phyloP scores from a whole-genome alignment of 106 monocot genomes.

The Dendrobium officinale region DNA sequence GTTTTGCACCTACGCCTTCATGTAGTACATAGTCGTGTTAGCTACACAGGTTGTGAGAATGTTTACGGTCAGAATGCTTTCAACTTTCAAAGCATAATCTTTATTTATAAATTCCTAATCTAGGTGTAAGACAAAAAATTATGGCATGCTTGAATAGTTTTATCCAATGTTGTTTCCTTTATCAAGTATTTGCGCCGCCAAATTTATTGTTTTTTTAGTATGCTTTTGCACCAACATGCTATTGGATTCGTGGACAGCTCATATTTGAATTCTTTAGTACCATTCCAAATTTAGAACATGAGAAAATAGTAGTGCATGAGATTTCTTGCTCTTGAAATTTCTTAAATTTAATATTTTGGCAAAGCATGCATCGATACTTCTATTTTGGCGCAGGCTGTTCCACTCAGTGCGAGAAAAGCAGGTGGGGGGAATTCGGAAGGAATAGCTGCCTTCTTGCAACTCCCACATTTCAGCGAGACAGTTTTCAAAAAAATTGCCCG shows the following conservation, averaged over 20 bases:
- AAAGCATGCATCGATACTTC: background rate
- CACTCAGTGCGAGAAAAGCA: slow-evolving; percentile 83
- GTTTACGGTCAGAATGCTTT: background rate
- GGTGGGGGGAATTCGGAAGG: slow-evolving; percentile 70
- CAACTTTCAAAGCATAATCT: background rate
- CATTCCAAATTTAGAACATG: background rate
- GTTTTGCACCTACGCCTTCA: slow-evolving; percentile 13
- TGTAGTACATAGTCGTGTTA: background rate
- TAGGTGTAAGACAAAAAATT: background rate
- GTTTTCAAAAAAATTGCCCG: slow-evolving; percentile 70
- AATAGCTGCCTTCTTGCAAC: slow-evolving; percentile 82
- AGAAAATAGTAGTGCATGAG: background rate
- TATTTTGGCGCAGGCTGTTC: slow-evolving; percentile 61
- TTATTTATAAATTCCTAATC: background rate
- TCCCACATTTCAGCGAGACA: slow-evolving; percentile 85
- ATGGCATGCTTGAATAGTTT: slow-evolving; percentile 1
- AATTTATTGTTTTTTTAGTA: background rate
- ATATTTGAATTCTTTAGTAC: background rate
- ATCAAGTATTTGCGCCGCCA: background rate
- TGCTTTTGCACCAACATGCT: background rate
- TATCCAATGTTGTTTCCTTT: background rate
- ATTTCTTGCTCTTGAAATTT: background rate
- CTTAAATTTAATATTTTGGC: background rate
- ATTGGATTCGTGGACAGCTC: background rate
- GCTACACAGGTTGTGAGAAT: background rate